Evolutionary conservation across 495 filamentous ascomycete species (phyloP), one percentile per base, ranked within the genome.

Genomic region (Astrothelium subdiscretum): DNA sequence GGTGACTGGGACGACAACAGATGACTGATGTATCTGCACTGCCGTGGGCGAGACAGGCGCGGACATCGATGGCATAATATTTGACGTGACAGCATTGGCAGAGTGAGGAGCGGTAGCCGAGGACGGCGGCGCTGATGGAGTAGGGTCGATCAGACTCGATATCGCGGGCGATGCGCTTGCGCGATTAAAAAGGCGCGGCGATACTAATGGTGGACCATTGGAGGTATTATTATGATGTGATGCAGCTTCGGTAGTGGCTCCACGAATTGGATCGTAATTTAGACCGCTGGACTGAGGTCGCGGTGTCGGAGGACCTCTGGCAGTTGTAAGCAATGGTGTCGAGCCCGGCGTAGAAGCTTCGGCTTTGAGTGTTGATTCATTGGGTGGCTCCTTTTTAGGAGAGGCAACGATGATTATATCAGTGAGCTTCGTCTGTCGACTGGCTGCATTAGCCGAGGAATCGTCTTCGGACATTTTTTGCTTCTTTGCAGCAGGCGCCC

Each of bases 131-230:
- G 75, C 73, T 61, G 74, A 70, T 12, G 71, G 72, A 12, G 87
- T 84, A 8, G 89, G 89, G 64, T 96, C 91, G 43, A 96, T 91
- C 38, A 96, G 80, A 71, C 89, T 94, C 22, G 90, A 85, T 64
- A 96, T 96, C 0, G 91, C 90, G 8, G 91, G 90, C 27, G 91
- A 95, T 22, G 88, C 87, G 70, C 88, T 94, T 20, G 90, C 88
- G 58, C 88, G 83, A 59, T 75, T 78, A 65, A 71, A 58, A 29
- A 57, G 61, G 18, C 62, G 71, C 61, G 78, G 77, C 0, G 80
- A 77, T 20, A 81, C 79, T n/a, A 83, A 81, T 24, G 77, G 78
- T 59, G 80, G 78, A 3, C 81, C 76, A 42, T 78, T 83, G 35
- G 83, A 83, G 31, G 76, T 74, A 67, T 74, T 75, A 59, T 67